A percentile compares a stretch with the other conserved stretches of the same genome.
phyloP scores from a whole-genome alignment of 2,329 filamentous ascomycete genomes.

The Verticillium zaregamsianum region DNA sequence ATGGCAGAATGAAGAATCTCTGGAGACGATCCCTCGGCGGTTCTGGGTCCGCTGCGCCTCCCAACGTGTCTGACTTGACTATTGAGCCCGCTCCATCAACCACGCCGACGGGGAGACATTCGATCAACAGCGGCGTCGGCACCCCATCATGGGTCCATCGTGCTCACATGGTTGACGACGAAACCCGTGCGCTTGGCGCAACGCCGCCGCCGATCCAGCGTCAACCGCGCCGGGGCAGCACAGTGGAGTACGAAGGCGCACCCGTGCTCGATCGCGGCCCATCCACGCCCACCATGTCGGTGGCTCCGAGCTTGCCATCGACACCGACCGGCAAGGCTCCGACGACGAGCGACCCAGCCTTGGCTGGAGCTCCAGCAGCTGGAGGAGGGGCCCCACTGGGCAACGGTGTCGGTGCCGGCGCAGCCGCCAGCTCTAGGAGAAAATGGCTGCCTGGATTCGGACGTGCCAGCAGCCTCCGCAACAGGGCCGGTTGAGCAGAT shows the following conservation, averaged over 20 bases:
- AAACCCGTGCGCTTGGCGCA: constrained; percentile 31
- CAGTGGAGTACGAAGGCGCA: constrained; percentile 11
- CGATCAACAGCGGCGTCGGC: constrained; percentile 22
- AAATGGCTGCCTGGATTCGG: constrained; percentile 28
- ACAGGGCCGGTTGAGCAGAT: not conserved
- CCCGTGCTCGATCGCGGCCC: constrained; percentile 2
- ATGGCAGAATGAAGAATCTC: constrained; percentile 43
- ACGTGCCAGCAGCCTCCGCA: constrained; percentile 23
- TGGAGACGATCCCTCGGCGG: constrained; percentile 47
- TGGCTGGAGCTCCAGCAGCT: constrained; percentile 1
- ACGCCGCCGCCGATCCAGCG: constrained; percentile 55
- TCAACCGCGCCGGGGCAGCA: constrained; percentile 22
- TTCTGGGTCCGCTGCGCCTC: constrained; percentile 16
- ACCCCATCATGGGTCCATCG: constrained; percentile 35
- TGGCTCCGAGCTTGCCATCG: not conserved
- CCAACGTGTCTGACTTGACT: constrained; percentile 4
- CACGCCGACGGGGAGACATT: constrained; percentile 10
- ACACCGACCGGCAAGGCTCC: constrained; percentile 3
- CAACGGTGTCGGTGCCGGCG: constrained; percentile 6
- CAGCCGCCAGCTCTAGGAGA: constrained; percentile 10
- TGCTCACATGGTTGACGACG: constrained; percentile 34
- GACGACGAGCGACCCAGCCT: constrained; percentile 1
- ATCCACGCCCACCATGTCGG: constrained; percentile 1
- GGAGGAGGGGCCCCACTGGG: constrained; percentile 7
- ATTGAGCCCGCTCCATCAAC: constrained; percentile 6